Evolutionary conservation across 352 stramenopile genomes (phyloP).

Genomic region (Phytophthora ohioensis): DNA sequence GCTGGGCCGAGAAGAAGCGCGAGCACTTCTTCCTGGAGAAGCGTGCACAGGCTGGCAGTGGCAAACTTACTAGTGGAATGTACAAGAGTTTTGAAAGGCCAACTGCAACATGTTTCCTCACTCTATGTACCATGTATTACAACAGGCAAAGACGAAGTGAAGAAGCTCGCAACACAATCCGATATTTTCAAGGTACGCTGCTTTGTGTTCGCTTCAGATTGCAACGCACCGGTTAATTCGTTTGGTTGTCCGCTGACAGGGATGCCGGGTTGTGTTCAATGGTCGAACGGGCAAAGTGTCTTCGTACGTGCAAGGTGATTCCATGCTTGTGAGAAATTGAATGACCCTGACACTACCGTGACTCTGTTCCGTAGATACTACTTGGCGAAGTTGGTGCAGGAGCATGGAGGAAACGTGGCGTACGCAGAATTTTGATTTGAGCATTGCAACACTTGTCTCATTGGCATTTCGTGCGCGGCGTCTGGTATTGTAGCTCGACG

Average conservation of each 20-base stretch:
- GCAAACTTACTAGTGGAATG: constrained; percentile 17
- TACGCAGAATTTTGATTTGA: constrained; percentile 32
- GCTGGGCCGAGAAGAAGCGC: constrained; percentile 35
- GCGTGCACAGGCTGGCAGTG: background rate
- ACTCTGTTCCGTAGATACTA: constrained; percentile 64
- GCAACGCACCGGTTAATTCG: constrained; percentile 1
- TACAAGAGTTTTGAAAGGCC: background rate
- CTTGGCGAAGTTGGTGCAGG: constrained; percentile 79
- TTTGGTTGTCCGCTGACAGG: constrained; percentile 39
- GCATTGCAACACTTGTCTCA: constrained; percentile 6
- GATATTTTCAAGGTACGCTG: constrained; percentile 65
- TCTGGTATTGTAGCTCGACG: constrained; percentile 38
- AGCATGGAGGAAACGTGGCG: constrained; percentile 78
- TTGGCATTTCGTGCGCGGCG: constrained; percentile 5
- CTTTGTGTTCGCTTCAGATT: background rate
- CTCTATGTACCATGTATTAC: constrained; percentile 6
- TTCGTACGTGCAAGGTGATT: constrained; percentile 51
- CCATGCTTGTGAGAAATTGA: background rate
- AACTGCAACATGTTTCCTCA: constrained; percentile 22
- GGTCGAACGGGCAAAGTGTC: constrained; percentile 84
- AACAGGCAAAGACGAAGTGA: constrained; percentile 23
- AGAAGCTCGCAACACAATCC: constrained; percentile 16
- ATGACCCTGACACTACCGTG: background rate
- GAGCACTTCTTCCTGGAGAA: constrained; percentile 58
- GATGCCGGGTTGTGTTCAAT: constrained; percentile 85